Percentiles rank a stretch among this genome's conserved stretches.
Conservation (phyloP, 371 early-diverging fungal species). For the Mortierella sp. region DNA sequence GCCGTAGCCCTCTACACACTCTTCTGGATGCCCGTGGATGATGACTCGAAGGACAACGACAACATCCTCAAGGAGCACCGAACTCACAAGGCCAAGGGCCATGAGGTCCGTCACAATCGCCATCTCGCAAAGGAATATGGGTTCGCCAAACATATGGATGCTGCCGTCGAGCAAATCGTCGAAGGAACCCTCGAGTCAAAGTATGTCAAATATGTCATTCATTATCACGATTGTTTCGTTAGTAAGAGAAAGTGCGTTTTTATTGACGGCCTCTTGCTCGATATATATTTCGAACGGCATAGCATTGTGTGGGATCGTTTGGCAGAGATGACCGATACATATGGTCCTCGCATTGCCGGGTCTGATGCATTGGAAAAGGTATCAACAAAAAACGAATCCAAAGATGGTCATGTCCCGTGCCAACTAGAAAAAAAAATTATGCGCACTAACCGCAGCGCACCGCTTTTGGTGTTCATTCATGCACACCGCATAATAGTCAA, state of each 20-base stretch:
- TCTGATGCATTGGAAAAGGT: constrained; percentile 59
- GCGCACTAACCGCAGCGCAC: not conserved
- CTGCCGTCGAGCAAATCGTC: constrained; percentile 36
- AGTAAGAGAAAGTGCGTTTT: not conserved
- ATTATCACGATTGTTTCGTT: too few relatives aligned
- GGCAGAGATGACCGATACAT: constrained; percentile 70
- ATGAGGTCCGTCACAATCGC: not conserved
- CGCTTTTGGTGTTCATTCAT: too few relatives aligned
- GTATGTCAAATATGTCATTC: constrained; percentile 6
- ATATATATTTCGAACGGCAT: not conserved
- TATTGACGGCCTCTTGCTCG: not conserved
- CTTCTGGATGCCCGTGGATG: constrained; percentile 1
- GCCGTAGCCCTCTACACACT: constrained; percentile 4
- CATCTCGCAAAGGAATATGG: not conserved
- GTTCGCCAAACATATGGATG: constrained; percentile 42
- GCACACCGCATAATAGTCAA: constrained; percentile 36
- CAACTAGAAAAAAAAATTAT: not conserved
- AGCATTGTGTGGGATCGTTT: constrained; percentile 66
- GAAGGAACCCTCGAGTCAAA: constrained; percentile 28
- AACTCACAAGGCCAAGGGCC: not conserved
- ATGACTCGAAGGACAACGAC: not conserved
- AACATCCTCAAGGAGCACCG: not conserved
- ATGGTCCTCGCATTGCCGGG: constrained; percentile 64
- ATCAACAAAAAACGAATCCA: not conserved
- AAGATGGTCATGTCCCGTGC: not conserved